These are phyloP conservation scores for Geosmithia flava DNA, from an alignment of 2,329 filamentous ascomycete genomes.

Conservation along the genomic window DNA sequence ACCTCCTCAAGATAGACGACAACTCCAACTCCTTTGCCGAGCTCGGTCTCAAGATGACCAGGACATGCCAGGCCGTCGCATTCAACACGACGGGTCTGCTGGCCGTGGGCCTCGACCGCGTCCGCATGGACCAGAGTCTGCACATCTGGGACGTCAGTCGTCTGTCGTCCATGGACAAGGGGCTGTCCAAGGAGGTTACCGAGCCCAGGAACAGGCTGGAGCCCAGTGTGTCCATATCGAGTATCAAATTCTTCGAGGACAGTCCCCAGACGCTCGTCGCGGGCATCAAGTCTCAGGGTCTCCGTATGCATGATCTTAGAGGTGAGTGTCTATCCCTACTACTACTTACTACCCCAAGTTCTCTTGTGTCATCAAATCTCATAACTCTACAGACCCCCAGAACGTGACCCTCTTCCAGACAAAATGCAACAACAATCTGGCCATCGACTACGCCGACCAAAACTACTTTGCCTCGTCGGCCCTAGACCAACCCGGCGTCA, in stretches of 20 bases:
- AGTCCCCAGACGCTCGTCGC: slow-evolving; percentile 64
- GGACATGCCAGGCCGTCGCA: slow-evolving; percentile 70
- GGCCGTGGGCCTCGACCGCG: slow-evolving; percentile 68
- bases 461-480: slow-evolving; percentile 79
- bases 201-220: slow-evolving; percentile 49
- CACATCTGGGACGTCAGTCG: slow-evolving; percentile 72
- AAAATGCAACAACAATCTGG: slow-evolving; percentile 57
- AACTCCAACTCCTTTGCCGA: slow-evolving; percentile 52
- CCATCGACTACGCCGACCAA: slow-evolving; percentile 67
- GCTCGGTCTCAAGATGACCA: slow-evolving; percentile 60
- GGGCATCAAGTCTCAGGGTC: slow-evolving; percentile 62
- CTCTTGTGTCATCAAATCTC: not conserved
- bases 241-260: slow-evolving; percentile 70
- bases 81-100: slow-evolving; percentile 63
- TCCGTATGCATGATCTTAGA: slow-evolving; percentile 68
- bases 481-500: slow-evolving; percentile 59
- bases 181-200: slow-evolving; percentile 26
- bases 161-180: slow-evolving; percentile 34
- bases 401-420: slow-evolving; percentile 49
- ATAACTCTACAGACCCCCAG: slow-evolving; percentile 27
- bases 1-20: slow-evolving; percentile 61
- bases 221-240: slow-evolving; percentile 63
- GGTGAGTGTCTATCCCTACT: slow-evolving; percentile 30
- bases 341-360: not conserved
- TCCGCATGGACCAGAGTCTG: slow-evolving; percentile 69